Conservation (phyloP, 345 rosid genomes). For the Eucalyptus decipiens region DNA sequence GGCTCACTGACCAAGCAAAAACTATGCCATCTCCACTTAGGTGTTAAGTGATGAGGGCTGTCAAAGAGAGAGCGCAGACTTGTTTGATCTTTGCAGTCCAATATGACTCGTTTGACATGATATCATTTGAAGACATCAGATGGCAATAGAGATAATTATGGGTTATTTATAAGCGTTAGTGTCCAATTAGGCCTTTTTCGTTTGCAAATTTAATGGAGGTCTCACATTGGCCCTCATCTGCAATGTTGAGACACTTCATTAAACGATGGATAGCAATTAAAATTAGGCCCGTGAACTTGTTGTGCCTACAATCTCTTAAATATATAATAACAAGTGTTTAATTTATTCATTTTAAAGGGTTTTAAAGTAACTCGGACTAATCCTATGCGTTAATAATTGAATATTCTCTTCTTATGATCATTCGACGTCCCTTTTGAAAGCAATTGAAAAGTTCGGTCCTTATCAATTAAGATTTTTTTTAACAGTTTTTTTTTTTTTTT, state of each 20-base stretch:
- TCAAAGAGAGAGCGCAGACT: neutral
- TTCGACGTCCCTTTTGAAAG: neutral
- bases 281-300: neutral
- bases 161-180: neutral
- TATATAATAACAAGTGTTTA: neutral
- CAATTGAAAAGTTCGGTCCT: neutral
- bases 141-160: neutral
- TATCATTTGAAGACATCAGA: neutral
- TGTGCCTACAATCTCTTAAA: neutral
- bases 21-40: neutral
- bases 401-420: neutral
- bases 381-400: neutral
- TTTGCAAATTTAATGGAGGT: neutral
- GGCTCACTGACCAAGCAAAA: neutral
- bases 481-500: too few species aligned
- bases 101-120: neutral
- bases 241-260: neutral
- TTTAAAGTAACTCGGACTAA: neutral
- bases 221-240: neutral
- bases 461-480: neutral
- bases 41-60: neutral
- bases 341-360: neutral
- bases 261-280: neutral
- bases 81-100: neutral
- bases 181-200: neutral